phyloP scores from a whole-genome alignment of 192 early-diverging fungal genomes.

The Backusella sp. region DNA sequence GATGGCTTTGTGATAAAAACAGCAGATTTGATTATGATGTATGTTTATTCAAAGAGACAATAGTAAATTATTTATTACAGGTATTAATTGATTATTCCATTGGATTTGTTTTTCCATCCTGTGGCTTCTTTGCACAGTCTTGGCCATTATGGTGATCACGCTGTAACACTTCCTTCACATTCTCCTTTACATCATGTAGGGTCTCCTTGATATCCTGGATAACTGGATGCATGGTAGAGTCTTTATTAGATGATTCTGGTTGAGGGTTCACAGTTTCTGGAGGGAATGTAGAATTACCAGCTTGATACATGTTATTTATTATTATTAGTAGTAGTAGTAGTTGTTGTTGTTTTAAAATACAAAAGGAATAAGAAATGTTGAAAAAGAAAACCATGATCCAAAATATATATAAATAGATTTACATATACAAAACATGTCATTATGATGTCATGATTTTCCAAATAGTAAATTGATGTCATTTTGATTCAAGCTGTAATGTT shows the following conservation, averaged over 20 bases:
- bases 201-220: conserved; percentile 11
- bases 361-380: background rate
- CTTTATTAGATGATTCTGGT: background rate
- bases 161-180: background rate
- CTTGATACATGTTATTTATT: conserved; percentile 5
- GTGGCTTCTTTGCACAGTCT: conserved; percentile 5
- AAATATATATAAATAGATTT: background rate
- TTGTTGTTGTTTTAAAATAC: background rate
- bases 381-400: no score
- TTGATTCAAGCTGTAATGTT: background rate
- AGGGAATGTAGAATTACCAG: background rate
- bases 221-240: background rate
- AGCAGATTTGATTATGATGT: no score
- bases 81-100: conserved; percentile 4
- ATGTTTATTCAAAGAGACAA: background rate
- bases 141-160: conserved; percentile 11
- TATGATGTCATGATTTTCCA: background rate
- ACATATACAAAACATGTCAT: background rate
- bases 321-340: background rate
- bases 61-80: background rate
- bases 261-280: background rate
- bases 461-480: background rate
- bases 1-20: no score
- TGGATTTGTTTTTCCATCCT: conserved; percentile 23
- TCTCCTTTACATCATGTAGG: conserved; percentile 16